Evolutionary conservation across 1,284 basidiomycete genomes (phyloP), one percentile per base, ranked within the genome.

Genomic region (Pulchroboletus neoregius): DNA sequence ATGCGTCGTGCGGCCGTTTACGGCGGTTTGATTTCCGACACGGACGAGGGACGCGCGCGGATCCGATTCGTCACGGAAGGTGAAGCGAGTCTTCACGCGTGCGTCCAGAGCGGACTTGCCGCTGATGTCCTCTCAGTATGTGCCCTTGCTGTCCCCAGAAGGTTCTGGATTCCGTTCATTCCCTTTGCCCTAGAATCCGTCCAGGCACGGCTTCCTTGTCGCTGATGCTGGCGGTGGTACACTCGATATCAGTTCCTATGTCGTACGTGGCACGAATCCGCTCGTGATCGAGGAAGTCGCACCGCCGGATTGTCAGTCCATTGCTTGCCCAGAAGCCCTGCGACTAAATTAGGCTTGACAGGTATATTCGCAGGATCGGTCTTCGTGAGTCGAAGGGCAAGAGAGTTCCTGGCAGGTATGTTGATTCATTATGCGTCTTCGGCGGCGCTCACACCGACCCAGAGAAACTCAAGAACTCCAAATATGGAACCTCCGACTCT

Each of bases 151-250:
- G 30, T 32, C 33, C 24, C 16, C 20, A 5, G 4, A 44, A 22
- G 2, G 6, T 42, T 26, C 18, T 46, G 6, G 31, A 18, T 24
- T 38, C 47, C 30, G 15, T 36, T 46, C 33, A 42, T 37, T 22
- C 54, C 46, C 51, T 51, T 23, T 40, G 15, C 46, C 35, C 35
- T 54, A 85, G 82, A 80, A 80, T 57, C 75, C 81, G 20, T 79
- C 82, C 9, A 83, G 77, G 57, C 80, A 84, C 51, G 84, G 84
- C 3, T 87, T 88, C 66, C 70, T 88, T 18, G 81, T 89, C 28
- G 83, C 81, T 13, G 87, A 89, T 61, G 86, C 86, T 2, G 86
- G 87, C 48, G 87, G 87, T 45, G 86, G 86, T 27, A 89, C 86
- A 0, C 72, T 88, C 33, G 86, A 89, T 61, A 83, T 89, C 56